Percentiles rank a stretch among this genome's conserved stretches.
Evolutionary conservation across 768 basidiomycete species (phyloP).

Genomic region (Cystoderma amianthinum): DNA sequence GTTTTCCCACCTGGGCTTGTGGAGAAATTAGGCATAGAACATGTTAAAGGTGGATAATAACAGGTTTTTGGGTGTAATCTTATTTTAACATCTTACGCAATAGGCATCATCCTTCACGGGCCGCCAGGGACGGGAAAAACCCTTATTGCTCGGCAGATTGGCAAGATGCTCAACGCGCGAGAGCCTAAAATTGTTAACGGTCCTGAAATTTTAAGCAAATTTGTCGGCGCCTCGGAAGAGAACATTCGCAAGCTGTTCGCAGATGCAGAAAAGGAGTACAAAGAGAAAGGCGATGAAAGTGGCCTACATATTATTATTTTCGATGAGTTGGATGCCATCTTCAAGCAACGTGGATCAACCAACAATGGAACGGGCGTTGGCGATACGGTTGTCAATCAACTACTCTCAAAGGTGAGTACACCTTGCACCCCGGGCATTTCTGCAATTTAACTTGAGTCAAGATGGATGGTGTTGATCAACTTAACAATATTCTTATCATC

Average conservation of each 20-base stretch:
- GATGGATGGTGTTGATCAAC: constrained; percentile 99
- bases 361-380: constrained; percentile 92
- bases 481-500: constrained; percentile 98
- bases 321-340: constrained; percentile 97
- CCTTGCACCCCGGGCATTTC: neutral
- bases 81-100: neutral
- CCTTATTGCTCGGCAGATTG: constrained; percentile 95
- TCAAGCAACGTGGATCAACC: constrained; percentile 95
- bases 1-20: constrained; percentile 98
- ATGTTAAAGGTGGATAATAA: constrained; percentile 98
- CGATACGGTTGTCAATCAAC: constrained; percentile 98
- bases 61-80: neutral
- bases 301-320: constrained; percentile 99
- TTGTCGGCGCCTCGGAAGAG: constrained; percentile 95
- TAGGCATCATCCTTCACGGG: constrained; percentile 90
- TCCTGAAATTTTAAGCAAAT: constrained; percentile 96
- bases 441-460: constrained; percentile 24
- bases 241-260: constrained; percentile 95
- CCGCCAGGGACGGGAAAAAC: constrained; percentile 99
- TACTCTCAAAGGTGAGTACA: constrained; percentile 79
- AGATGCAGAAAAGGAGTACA: constrained; percentile 99
- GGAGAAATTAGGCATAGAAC: constrained; percentile 96
- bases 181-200: constrained; percentile 99
- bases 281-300: constrained; percentile 95
- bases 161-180: constrained; percentile 96